Percentiles rank a stretch among this genome's conserved stretches.
These are phyloP conservation scores for Termitomyces titanicus DNA, from an alignment of 768 basidiomycete genomes.

Conservation along the genomic window DNA sequence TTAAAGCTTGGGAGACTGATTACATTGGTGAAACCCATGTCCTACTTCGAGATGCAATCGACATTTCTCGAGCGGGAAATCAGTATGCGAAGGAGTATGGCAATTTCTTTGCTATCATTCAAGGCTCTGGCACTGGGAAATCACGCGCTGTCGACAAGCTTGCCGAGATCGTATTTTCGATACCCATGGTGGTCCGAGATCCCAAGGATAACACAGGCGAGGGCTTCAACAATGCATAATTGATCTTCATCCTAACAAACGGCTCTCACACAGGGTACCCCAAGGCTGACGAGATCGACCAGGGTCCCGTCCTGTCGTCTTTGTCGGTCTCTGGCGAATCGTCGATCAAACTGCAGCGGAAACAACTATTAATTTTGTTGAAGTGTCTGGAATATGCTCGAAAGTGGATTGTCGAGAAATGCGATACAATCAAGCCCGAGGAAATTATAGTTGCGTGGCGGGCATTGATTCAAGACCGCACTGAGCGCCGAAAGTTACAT, in stretches of 20 bases:
- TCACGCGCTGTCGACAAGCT: not conserved
- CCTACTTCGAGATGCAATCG: not conserved
- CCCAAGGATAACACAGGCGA: not conserved
- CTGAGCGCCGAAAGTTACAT: not conserved
- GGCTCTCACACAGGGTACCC: not conserved
- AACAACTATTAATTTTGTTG: not conserved
- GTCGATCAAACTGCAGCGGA: not conserved
- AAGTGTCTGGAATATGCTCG: not conserved
- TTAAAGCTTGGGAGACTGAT: not conserved
- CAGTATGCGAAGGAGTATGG: not conserved
- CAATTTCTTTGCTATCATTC: not conserved
- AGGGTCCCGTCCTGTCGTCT: not conserved
- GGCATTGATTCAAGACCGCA: not conserved
- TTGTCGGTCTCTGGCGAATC: too few species aligned
- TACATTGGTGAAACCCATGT: not conserved
- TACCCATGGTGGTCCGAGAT: not conserved
- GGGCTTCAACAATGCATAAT: not conserved
- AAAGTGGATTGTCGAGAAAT: not conserved
- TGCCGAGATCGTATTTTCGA: not conserved
- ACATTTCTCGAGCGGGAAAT: not conserved
- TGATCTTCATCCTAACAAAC: too few species aligned
- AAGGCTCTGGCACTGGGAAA: not conserved
- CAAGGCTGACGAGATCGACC: not conserved
- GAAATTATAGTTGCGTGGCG: not conserved
- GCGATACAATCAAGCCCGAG: not conserved